These are phyloP conservation scores for Xylariaceae sp. DNA, from an alignment of 2,329 filamentous ascomycete genomes.

Conservation along the genomic window DNA sequence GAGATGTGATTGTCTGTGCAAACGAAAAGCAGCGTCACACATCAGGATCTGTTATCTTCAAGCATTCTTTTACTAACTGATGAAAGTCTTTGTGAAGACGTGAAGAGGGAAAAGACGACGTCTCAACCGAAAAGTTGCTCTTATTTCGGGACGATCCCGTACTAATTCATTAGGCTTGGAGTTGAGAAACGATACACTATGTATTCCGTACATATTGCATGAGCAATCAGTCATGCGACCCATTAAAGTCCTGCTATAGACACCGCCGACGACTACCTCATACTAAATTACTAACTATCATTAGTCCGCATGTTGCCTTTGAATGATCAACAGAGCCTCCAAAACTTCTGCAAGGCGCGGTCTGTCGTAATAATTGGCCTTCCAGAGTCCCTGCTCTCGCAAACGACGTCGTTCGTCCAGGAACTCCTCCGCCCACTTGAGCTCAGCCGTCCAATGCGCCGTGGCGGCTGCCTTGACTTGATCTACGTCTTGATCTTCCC, in stretches of 20 bases:
- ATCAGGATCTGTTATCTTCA: neutral
- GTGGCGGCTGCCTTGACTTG: conserved; percentile 34
- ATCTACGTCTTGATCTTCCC: conserved; percentile 33
- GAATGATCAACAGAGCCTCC: conserved; percentile 25
- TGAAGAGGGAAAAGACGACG: neutral
- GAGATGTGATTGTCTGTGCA: neutral
- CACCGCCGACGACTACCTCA: neutral
- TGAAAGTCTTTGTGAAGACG: neutral
- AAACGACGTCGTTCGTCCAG: conserved; percentile 38
- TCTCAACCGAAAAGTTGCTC: conserved; percentile 1
- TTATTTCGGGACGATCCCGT: neutral
- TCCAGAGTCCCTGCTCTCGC: conserved; percentile 40
- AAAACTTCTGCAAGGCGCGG: conserved; percentile 44
- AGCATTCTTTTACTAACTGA: neutral
- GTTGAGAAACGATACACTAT: neutral
- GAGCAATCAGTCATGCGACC: neutral
- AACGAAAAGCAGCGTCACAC: neutral
- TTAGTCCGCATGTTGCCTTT: conserved; percentile 11
- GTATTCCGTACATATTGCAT: neutral
- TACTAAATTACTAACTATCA: neutral
- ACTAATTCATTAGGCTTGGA: neutral
- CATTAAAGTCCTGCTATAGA: neutral
- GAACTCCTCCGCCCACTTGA: conserved; percentile 44
- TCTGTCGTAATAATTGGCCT: conserved; percentile 46
- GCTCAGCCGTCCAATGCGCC: conserved; percentile 46